phyloP scores from a whole-genome alignment of 192 early-diverging fungal genomes.

The Backusella macrospora region DNA sequence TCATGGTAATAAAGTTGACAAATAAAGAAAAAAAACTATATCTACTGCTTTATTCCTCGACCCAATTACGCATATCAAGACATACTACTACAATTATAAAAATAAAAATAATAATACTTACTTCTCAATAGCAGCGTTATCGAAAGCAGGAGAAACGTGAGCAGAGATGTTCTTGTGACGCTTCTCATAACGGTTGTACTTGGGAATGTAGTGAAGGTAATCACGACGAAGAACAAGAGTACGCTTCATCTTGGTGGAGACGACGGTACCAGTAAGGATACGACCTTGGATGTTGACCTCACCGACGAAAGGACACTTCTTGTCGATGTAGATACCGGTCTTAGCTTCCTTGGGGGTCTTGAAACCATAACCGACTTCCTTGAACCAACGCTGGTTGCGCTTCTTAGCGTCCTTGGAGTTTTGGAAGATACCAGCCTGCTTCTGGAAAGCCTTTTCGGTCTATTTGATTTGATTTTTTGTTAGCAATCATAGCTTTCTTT shows the following conservation, averaged over 20 bases:
- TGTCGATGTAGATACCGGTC: conserved; percentile 98
- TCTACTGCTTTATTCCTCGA: not conserved
- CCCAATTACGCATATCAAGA: not conserved
- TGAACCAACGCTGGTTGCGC: conserved; percentile 93
- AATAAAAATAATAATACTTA: conserved; percentile 29
- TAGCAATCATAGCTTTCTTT: not conserved
- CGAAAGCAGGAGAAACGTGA: conserved; percentile 93
- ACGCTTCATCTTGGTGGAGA: conserved; percentile 98
- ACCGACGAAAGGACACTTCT: conserved; percentile 99
- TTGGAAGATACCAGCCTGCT: conserved; percentile 93
- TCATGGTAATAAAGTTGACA: not conserved
- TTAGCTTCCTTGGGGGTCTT: conserved; percentile 99
- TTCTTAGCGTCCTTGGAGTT: conserved; percentile 79
- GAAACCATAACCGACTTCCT: conserved; percentile 98
- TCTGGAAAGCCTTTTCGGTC: conserved; percentile 97
- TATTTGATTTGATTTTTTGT: conserved; percentile 35
- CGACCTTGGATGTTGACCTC: conserved; percentile 95
- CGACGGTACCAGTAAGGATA: conserved; percentile 91
- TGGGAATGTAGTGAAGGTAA: conserved; percentile 99
- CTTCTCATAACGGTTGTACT: conserved; percentile 99
- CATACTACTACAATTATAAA: not conserved
- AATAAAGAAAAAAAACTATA: not conserved
- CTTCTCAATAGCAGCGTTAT: conserved; percentile 70
- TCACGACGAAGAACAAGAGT: conserved; percentile 98
- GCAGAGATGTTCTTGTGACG: conserved; percentile 99